Conservation (phyloP, 192 early-diverging fungal species). For the Irineochytrium annulatum region DNA sequence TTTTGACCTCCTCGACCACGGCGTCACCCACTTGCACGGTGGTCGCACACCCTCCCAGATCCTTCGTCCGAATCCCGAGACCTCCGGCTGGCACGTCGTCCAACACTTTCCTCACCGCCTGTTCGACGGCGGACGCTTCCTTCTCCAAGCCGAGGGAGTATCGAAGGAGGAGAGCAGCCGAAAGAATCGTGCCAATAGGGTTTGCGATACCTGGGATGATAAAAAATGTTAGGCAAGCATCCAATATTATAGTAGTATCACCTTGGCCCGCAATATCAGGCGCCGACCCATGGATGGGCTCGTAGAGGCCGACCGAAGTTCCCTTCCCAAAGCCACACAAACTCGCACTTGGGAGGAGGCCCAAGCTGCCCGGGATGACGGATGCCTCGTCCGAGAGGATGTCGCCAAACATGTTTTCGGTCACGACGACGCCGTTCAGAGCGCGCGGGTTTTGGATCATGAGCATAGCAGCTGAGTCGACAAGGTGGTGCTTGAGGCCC, state of each 20-base stretch:
- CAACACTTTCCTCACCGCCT: constrained; percentile 85
- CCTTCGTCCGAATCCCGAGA: constrained; percentile 74
- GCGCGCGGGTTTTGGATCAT: constrained; percentile 86
- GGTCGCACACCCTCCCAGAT: constrained; percentile 78
- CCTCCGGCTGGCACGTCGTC: constrained; percentile 72
- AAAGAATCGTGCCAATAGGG: constrained; percentile 96
- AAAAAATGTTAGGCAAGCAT: not conserved
- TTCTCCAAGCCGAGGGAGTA: constrained; percentile 89
- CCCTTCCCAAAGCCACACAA: constrained; percentile 76
- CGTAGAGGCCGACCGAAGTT: constrained; percentile 80
- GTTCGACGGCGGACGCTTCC: constrained; percentile 90
- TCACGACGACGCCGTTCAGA: constrained; percentile 93
- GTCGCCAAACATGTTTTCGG: constrained; percentile 99
- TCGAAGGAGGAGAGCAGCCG: constrained; percentile 86
- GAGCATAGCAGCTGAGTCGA: constrained; percentile 96
- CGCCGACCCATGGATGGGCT: constrained; percentile 99
- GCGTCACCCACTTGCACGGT: constrained; percentile 94
- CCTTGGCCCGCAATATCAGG: constrained; percentile 98
- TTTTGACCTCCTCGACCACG: constrained; percentile 65
- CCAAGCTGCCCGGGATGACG: constrained; percentile 92
- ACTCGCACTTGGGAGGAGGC: constrained; percentile 87
- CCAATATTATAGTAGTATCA: constrained; percentile 12
- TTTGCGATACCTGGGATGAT: constrained; percentile 74
- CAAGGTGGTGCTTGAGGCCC: constrained; percentile 85
- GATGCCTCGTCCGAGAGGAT: constrained; percentile 94